These are phyloP conservation scores for Pythium aristosporum DNA, from an alignment of 352 stramenopile species.

Conservation along the genomic window DNA sequence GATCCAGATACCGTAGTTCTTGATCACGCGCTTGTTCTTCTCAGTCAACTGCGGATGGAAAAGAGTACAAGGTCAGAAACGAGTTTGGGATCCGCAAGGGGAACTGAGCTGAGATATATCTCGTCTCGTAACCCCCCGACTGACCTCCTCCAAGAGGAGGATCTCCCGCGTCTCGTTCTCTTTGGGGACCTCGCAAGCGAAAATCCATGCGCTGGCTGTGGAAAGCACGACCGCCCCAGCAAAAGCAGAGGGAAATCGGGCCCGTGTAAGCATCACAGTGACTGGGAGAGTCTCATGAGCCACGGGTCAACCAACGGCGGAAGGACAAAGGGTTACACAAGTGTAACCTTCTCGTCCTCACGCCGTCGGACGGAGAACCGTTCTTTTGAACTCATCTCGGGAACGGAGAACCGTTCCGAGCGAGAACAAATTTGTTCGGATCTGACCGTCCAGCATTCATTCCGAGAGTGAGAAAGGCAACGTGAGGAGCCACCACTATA, in stretches of 20 bases:
- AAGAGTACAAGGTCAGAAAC: not conserved
- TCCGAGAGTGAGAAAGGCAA: not conserved
- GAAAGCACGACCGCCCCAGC: not conserved
- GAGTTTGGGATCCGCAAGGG: not conserved
- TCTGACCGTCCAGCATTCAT: not conserved
- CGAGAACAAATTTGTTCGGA: not conserved
- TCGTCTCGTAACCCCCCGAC: not conserved
- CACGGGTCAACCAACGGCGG: not conserved
- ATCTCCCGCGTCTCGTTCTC: not conserved
- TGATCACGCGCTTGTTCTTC: constrained; percentile 98
- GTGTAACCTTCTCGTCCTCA: not conserved
- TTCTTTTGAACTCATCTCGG: not conserved
- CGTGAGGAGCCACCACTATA: not conserved
- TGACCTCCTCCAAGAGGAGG: not conserved
- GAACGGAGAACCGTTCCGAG: not conserved
- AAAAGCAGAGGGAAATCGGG: not conserved
- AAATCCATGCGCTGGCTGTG: not conserved
- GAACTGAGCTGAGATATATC: not conserved
- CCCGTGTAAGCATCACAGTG: not conserved
- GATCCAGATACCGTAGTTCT: constrained; percentile 99
- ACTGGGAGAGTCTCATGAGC: not conserved
- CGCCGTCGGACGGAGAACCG: not conserved
- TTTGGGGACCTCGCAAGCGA: not conserved
- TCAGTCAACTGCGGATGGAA: constrained; percentile 86
- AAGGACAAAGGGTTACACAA: not conserved